phyloP scores from a whole-genome alignment of 495 filamentous ascomycete species.

The Thermochaetoides thermophila region DNA sequence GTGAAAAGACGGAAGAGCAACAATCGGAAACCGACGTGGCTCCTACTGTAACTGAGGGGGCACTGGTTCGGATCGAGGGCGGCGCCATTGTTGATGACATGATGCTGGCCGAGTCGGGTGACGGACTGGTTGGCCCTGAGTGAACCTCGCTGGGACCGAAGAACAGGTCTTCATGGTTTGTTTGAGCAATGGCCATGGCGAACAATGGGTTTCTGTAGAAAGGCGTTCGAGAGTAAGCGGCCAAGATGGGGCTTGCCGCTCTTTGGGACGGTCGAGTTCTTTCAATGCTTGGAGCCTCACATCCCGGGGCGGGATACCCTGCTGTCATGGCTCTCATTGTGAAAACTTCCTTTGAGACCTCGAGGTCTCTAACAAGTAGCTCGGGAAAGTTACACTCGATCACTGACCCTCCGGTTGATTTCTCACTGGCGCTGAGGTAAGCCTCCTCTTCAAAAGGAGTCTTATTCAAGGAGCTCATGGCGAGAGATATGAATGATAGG shows the following conservation, averaged over 20 bases:
- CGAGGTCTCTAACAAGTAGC: constrained; percentile 28
- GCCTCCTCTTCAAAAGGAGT: constrained; percentile 6
- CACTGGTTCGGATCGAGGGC: constrained; percentile 14
- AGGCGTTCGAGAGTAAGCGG: too few species aligned
- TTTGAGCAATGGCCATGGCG: too few species aligned
- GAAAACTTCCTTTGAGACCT: constrained; percentile 23
- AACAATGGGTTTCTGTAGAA: too few species aligned
- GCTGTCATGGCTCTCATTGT: constrained; percentile 28
- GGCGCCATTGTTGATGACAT: constrained; percentile 15
- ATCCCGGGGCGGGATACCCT: constrained; percentile 18
- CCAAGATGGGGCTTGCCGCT: constrained; percentile 2
- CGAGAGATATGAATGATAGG: too few species aligned
- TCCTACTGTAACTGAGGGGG: constrained; percentile 22
- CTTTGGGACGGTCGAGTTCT: constrained; percentile 10
- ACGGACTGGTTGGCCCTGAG: neutral
- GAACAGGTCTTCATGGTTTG: too few species aligned
- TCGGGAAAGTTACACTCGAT: constrained; percentile 29
- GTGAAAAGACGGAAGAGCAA: constrained; percentile 15
- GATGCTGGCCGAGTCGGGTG: constrained; percentile 14
- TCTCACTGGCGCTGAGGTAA: too few species aligned
- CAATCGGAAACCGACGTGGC: constrained; percentile 22
- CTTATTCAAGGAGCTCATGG: too few species aligned
- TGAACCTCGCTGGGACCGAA: too few species aligned
- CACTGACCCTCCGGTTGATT: too few species aligned
- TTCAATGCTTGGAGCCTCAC: constrained; percentile 12